Percentiles rank a stretch among this genome's conserved stretches.
Evolutionary conservation across 1,284 basidiomycete genomes (phyloP).

Genomic region (Omphalotus olearius): DNA sequence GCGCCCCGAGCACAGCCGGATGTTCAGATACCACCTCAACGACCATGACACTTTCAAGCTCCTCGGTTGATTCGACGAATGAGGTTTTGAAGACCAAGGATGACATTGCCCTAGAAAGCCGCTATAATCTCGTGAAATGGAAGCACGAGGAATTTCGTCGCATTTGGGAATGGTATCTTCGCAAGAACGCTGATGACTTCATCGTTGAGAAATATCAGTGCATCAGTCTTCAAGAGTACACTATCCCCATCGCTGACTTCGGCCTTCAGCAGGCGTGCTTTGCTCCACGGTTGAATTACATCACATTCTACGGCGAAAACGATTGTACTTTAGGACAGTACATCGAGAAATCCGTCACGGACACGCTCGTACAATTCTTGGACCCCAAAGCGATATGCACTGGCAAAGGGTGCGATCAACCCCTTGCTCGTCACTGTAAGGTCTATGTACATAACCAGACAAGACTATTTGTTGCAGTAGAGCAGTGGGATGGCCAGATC

Average conservation of each 20-base stretch:
- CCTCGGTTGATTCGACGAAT: conserved; percentile 33
- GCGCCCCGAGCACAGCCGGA: conserved; percentile 1
- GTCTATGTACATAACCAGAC: conserved; percentile 89
- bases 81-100: conserved; percentile 44
- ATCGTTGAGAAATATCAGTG: conserved; percentile 92
- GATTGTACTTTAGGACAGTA: conserved; percentile 92
- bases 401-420: conserved; percentile 80
- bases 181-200: conserved; percentile 79
- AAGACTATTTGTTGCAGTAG: conserved; percentile 79
- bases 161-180: conserved; percentile 90
- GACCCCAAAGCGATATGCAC: conserved; percentile 76
- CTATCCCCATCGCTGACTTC: conserved; percentile 66
- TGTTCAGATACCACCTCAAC: not conserved
- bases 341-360: conserved; percentile 77
- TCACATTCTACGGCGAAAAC: conserved; percentile 90
- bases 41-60: conserved; percentile 13
- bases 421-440: conserved; percentile 81
- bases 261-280: conserved; percentile 66
- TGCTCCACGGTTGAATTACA: conserved; percentile 64
- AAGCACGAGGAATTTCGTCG: conserved; percentile 82
- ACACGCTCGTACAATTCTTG: conserved; percentile 63
- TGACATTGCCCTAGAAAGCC: conserved; percentile 71
- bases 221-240: conserved; percentile 75
- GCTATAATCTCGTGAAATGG: conserved; percentile 66
- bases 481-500: conserved; percentile 81